Evolutionary conservation across 129 eudicot genomes (phyloP).

Genomic region (Saussurea involucrata): DNA sequence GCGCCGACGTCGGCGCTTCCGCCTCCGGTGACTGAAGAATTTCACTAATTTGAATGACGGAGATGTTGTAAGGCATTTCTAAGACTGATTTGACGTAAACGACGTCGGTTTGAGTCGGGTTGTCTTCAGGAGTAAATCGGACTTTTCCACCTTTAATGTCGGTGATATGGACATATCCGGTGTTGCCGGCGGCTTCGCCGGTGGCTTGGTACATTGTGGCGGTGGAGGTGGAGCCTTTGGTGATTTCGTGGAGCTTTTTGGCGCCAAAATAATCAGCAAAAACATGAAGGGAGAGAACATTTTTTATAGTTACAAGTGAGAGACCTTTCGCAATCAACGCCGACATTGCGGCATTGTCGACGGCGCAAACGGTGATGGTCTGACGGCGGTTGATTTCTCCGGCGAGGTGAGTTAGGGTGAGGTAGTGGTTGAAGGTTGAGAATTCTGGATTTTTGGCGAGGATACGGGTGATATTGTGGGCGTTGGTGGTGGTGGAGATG

Average conservation of each 20-base stretch:
- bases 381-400: conserved; percentile 60
- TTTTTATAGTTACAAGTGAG: conserved; percentile 40
- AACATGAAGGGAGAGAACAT: conserved; percentile 63
- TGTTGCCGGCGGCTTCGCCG: conserved; percentile 53
- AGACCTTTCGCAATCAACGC: conserved; percentile 38
- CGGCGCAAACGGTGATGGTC: conserved; percentile 62
- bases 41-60: conserved; percentile 70
- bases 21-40: conserved; percentile 62
- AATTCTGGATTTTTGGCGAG: conserved; percentile 67
- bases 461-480: conserved; percentile 72
- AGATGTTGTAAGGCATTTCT: conserved; percentile 55
- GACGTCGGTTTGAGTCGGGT: conserved; percentile 26
- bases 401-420: conserved; percentile 67
- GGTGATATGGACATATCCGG: conserved; percentile 60
- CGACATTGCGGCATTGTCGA: conserved; percentile 66
- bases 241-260: conserved; percentile 58
- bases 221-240: conserved; percentile 47
- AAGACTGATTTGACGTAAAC: conserved; percentile 49
- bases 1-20: conserved; percentile 72
- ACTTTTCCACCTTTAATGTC: conserved; percentile 64
- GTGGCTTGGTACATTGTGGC: conserved; percentile 71
- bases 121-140: conserved; percentile 49
- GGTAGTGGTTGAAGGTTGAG: conserved; percentile 64
- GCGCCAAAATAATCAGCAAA: conserved; percentile 64
- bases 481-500: conserved; percentile 38